These are phyloP conservation scores for Penicillium samsonianum DNA, from an alignment of 495 filamentous ascomycete species.

Conservation along the genomic window DNA sequence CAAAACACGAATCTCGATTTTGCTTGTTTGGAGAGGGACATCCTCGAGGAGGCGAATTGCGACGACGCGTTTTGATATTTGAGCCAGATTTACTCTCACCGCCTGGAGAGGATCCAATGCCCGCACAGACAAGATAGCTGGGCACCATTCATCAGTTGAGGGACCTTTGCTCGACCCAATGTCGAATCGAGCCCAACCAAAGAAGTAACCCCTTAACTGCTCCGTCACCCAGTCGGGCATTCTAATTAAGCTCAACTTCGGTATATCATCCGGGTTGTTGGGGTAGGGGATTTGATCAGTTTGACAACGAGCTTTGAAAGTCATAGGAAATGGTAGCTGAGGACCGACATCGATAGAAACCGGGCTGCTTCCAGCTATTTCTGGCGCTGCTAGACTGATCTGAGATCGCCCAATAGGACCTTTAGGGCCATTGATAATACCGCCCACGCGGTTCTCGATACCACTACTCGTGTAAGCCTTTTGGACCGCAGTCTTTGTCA, in stretches of 20 bases:
- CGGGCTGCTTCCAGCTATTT: constrained; percentile 7
- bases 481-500: constrained; percentile 42
- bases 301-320: constrained; percentile 45
- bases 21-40: constrained; percentile 33
- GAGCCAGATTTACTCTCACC: constrained; percentile 40
- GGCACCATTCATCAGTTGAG: constrained; percentile 45
- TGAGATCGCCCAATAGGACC: constrained; percentile 20
- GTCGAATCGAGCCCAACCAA: constrained; percentile 58
- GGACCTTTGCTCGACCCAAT: constrained; percentile 21
- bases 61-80: constrained; percentile 41
- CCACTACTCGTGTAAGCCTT: constrained; percentile 45
- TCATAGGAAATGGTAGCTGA: constrained; percentile 57
- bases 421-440: constrained; percentile 21
- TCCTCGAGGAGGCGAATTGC: constrained; percentile 51
- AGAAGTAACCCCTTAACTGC: constrained; percentile 60
- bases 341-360: constrained; percentile 52
- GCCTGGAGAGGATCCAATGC: constrained; percentile 41
- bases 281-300: constrained; percentile 40
- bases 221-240: constrained; percentile 48
- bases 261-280: constrained; percentile 9
- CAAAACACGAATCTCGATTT: constrained; percentile 55
- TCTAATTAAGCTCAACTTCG: constrained; percentile 32
- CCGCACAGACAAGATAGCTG: constrained; percentile 52
- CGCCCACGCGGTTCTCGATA: constrained; percentile 36
- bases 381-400: constrained; percentile 19